Evolutionary conservation across 78 protist genomes (phyloP), one percentile per base, ranked within the genome.

Genomic region (Bodo saltans): DNA sequence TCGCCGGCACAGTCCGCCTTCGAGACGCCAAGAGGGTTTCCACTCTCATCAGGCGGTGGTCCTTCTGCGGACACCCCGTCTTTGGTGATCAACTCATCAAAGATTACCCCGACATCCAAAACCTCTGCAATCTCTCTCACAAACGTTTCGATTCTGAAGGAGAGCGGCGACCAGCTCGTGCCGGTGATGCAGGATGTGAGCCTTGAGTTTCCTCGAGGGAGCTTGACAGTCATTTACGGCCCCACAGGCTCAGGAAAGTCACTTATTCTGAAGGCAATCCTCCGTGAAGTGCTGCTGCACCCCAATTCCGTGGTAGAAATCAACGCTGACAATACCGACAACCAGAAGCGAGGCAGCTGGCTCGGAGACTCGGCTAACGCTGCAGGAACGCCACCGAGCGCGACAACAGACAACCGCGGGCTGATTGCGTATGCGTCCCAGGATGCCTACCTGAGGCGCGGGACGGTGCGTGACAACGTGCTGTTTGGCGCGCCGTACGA

Each of bases 381-480:
- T n/a, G n/a, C n/a, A n/a, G n/a, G n/a, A n/a, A n/a, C n/a, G n/a
- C n/a, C n/a, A n/a, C n/a, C n/a, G n/a, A n/a, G n/a, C n/a, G 1
- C 52, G 33, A 53, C 87, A 67, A 78, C 42, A 38, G 79, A 30
- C 42, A n/a, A n/a, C n/a, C n/a, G n/a, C n/a, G 68, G 72, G 47
- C 83, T 67, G 81, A 11, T 71, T 2, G 96, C 95, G 27, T 95
- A 88, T 83, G 92, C 33, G 0, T 37, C 95, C 30, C 98, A 97
- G 83, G 2, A 60, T 35, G 68, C 94, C 12, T 94, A 90, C 92
- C 82, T 94, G 52, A 0, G 25, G 29, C 85, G 78, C 68, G 87
- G 70, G 28, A 84, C 92, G 1, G 37, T 89, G 27, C 28, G 68
- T 40, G 86, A 85, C 32, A 92, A 92, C 86, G 85, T 92, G 67